phyloP scores from a whole-genome alignment of 129 eudicot species.

The Pulicaria dysenterica region DNA sequence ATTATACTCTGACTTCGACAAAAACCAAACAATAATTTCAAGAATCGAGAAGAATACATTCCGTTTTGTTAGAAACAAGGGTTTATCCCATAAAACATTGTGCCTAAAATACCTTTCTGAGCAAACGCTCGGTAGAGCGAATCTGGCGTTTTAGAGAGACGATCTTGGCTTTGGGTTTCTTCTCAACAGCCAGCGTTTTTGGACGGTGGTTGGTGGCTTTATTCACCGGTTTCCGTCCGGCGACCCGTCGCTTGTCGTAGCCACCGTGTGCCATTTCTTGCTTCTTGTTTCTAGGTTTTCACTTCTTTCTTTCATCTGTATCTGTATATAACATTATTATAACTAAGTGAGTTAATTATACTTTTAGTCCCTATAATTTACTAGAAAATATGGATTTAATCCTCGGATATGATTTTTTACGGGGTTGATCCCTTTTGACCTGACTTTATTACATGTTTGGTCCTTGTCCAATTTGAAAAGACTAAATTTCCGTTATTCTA shows the following conservation, averaged over 20 bases:
- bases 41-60: not conserved
- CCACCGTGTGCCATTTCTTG: conserved; percentile 80
- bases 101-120: conserved; percentile 56
- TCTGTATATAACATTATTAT: not conserved
- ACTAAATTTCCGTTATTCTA: too few species aligned
- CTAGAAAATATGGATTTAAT: too few species aligned
- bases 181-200: conserved; percentile 54
- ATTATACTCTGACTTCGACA: not conserved
- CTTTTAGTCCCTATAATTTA: conserved; percentile 12
- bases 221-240: conserved; percentile 53
- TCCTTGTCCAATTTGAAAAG: too few species aligned
- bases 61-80: not conserved
- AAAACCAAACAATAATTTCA: not conserved
- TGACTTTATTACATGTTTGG: too few species aligned
- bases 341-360: not conserved
- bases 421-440: too few species aligned
- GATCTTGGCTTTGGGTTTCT: conserved; percentile 64
- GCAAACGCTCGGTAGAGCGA: conserved; percentile 82
- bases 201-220: conserved; percentile 48
- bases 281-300: conserved; percentile 26
- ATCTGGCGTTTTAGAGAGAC: conserved; percentile 77
- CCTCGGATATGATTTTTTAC: too few species aligned
- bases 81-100: not conserved
- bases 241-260: conserved; percentile 57
- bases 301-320: not conserved